These are phyloP conservation scores for Senna siamea DNA, from an alignment of 306 rosid genomes.

Conservation along the genomic window DNA sequence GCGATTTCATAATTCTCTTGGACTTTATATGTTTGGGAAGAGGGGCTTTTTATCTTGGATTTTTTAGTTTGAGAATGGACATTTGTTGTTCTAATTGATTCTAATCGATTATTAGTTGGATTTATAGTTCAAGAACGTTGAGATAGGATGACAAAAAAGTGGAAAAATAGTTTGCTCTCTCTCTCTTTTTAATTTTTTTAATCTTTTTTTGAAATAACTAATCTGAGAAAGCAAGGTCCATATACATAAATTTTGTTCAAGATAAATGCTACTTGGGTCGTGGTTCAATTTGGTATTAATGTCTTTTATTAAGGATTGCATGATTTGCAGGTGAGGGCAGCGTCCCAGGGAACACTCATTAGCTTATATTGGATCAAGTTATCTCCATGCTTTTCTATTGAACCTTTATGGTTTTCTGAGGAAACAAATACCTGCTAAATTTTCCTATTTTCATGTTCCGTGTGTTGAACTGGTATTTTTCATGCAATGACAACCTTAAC, in stretches of 20 bases:
- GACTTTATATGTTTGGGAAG: neutral
- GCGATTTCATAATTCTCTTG: neutral
- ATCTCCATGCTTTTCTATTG: neutral
- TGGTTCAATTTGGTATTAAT: neutral
- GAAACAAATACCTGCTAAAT: neutral
- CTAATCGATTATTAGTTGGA: neutral
- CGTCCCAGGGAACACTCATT: neutral
- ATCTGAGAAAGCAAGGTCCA: neutral
- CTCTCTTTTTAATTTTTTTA: too few relatives aligned
- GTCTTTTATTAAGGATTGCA: neutral
- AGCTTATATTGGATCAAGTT: neutral
- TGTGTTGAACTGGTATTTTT: neutral
- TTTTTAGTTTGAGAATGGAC: neutral
- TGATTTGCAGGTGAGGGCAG: neutral
- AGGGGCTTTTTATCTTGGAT: neutral
- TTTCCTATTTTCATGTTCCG: neutral
- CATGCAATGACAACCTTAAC: neutral
- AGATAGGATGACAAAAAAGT: neutral
- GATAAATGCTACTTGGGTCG: neutral
- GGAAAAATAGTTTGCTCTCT: neutral
- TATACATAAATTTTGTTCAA: neutral
- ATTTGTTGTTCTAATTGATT: neutral
- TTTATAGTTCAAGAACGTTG: conserved; percentile 2
- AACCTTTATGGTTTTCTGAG: neutral
- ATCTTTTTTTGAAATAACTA: neutral